A percentile compares a stretch with the other conserved stretches of the same genome.
Evolutionary conservation across 177 flowering plant genomes (phyloP).

Genomic region (Telopea speciosissima): DNA sequence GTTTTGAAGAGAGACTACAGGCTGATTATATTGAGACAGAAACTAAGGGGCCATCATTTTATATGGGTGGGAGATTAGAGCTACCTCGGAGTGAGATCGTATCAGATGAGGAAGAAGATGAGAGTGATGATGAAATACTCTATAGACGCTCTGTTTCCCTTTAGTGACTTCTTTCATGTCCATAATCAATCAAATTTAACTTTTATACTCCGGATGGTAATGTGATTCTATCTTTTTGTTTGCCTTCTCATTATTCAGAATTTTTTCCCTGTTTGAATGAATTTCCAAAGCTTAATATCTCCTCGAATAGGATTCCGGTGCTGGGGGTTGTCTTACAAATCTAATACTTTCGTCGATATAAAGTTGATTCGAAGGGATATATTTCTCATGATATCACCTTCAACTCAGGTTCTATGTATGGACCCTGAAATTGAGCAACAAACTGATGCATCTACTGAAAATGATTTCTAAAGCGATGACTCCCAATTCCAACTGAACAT

Average conservation of each 20-base stretch:
- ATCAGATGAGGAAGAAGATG: conserved; percentile 29
- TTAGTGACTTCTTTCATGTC: conserved; percentile 8
- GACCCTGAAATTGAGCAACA: too few relatives aligned
- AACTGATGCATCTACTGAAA: too few relatives aligned
- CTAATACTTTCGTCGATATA: too few relatives aligned
- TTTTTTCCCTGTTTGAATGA: neutral
- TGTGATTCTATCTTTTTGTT: neutral
- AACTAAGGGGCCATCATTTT: conserved; percentile 48
- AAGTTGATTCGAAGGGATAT: too few relatives aligned
- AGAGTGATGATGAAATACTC: conserved; percentile 47
- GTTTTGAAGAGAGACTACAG: conserved; percentile 54
- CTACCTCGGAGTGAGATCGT: conserved; percentile 45
- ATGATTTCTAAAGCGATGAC: too few relatives aligned
- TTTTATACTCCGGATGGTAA: neutral
- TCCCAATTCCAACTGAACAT: too few relatives aligned
- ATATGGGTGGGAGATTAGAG: conserved; percentile 59
- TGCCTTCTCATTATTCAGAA: neutral
- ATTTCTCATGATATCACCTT: too few relatives aligned
- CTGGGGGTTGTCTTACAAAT: too few relatives aligned
- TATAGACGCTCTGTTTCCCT: conserved; percentile 53
- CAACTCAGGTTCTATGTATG: too few relatives aligned
- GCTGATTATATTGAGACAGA: conserved; percentile 50
- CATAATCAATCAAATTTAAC: neutral
- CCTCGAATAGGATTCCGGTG: neutral
- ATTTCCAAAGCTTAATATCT: neutral